These are phyloP conservation scores for Tardiomyces digboiensis DNA, from an alignment of 1,139 yeast species.

Conservation along the genomic window DNA sequence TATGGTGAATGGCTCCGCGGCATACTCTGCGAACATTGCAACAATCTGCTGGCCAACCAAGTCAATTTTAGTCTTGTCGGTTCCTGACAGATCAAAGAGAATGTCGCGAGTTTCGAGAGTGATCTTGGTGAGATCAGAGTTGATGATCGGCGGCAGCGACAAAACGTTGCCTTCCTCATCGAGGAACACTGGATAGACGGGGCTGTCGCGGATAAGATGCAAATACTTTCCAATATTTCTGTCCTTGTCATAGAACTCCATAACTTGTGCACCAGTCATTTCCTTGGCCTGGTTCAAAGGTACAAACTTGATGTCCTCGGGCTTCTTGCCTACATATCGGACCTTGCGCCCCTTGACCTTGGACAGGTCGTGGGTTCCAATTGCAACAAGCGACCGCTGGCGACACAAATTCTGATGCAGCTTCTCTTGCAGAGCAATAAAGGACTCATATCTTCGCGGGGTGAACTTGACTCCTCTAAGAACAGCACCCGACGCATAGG, in stretches of 20 bases:
- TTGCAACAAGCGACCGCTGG: slow-evolving; percentile 93
- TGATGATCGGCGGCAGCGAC: slow-evolving; percentile 95
- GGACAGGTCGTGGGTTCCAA: slow-evolving; percentile 96
- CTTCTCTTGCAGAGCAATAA: slow-evolving; percentile 94
- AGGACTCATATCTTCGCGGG: slow-evolving; percentile 82
- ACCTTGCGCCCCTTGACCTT: slow-evolving; percentile 77
- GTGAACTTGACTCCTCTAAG: slow-evolving; percentile 76
- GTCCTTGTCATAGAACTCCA: slow-evolving; percentile 88
- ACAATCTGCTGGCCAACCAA: slow-evolving; percentile 85
- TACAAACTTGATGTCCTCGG: slow-evolving; percentile 55
- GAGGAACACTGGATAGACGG: slow-evolving; percentile 83
- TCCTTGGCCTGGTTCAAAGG: slow-evolving; percentile 82
- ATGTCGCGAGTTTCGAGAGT: slow-evolving; percentile 77
- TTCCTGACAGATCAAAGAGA: slow-evolving; percentile 91
- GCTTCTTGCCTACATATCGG: slow-evolving; percentile 69
- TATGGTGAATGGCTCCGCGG: slow-evolving; percentile 51
- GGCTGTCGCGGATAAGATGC: slow-evolving; percentile 80
- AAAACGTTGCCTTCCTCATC: slow-evolving; percentile 74
- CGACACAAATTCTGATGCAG: slow-evolving; percentile 93
- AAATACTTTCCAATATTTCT: slow-evolving; percentile 83
- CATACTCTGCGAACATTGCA: slow-evolving; percentile 89
- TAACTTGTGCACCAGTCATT: slow-evolving; percentile 67
- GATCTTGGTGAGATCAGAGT: slow-evolving; percentile 86
- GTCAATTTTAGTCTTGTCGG: slow-evolving; percentile 89
- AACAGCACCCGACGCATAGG: slow-evolving; percentile 91